Evolutionary conservation across 169 alveolate genomes (phyloP).

Genomic region (Plasmodium blacklocki): DNA sequence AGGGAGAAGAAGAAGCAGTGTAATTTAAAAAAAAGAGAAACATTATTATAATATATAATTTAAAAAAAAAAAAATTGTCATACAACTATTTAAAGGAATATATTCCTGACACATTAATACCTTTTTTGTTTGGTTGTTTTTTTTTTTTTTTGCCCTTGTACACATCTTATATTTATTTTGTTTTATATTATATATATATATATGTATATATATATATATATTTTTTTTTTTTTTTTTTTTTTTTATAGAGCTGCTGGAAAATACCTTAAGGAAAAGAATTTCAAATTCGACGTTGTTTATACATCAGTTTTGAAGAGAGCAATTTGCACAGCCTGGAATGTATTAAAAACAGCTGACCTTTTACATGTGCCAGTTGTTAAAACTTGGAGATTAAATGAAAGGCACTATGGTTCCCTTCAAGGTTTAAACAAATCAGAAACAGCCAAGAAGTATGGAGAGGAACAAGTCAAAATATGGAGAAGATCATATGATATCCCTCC

Average conservation of each 20-base stretch:
- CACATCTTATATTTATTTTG: background rate
- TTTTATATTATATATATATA: too few relatives aligned
- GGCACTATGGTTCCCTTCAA: conserved; percentile 98
- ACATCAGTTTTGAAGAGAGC: conserved; percentile 98
- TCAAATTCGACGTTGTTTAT: conserved; percentile 93
- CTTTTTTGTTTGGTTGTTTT: background rate
- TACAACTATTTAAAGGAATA: background rate
- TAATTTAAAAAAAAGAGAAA: conserved; percentile 32
- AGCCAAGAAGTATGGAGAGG: conserved; percentile 96
- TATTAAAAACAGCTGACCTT: conserved; percentile 91
- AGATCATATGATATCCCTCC: conserved; percentile 98
- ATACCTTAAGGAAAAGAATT: conserved; percentile 89
- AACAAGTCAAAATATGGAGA: conserved; percentile 96
- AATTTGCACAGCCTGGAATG: conserved; percentile 92
- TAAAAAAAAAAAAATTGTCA: background rate
- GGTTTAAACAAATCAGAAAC: conserved; percentile 98
- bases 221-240: background rate
- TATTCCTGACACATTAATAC: background rate
- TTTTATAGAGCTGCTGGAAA: conserved; percentile 93
- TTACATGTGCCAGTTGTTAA: conserved; percentile 92
- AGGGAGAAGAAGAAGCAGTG: conserved; percentile 95
- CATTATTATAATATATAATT: background rate
- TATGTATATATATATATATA: background rate
- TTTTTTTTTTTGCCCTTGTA: background rate
- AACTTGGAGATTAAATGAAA: conserved; percentile 96